These are phyloP conservation scores for Pulveroboletus ravenelii DNA, from an alignment of 768 basidiomycete species.

Conservation along the genomic window DNA sequence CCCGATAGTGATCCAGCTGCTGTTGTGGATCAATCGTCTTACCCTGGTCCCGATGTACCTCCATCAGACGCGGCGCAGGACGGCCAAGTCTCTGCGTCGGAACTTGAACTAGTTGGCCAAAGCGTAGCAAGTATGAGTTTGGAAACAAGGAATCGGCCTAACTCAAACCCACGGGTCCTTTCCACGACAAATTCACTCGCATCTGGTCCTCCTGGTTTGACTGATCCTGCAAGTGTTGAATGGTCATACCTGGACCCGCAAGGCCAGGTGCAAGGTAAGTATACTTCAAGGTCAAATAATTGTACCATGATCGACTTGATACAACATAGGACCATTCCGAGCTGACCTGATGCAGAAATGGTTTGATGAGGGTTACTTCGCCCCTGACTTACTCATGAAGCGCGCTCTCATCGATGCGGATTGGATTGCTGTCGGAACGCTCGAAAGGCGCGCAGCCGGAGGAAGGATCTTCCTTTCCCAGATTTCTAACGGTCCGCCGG, in stretches of 20 bases:
- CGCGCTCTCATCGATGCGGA: slow-evolving; percentile 64
- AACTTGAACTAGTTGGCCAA: slow-evolving; percentile 6
- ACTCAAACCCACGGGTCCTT: slow-evolving; percentile 2
- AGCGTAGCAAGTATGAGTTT: slow-evolving; percentile 16
- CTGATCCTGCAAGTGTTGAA: slow-evolving; percentile 59
- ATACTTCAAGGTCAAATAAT: not conserved
- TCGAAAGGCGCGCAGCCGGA: slow-evolving; percentile 47
- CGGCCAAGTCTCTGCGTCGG: slow-evolving; percentile 9
- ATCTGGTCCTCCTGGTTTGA: slow-evolving; percentile 40
- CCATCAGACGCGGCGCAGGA: slow-evolving; percentile 3
- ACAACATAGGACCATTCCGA: slow-evolving; percentile 71
- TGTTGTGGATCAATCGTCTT: slow-evolving; percentile 9
- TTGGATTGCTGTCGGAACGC: slow-evolving; percentile 62
- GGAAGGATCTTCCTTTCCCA: slow-evolving; percentile 64
- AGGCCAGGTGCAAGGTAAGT: slow-evolving; percentile 84
- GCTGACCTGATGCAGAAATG: slow-evolving; percentile 92
- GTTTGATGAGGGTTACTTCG: slow-evolving; percentile 88
- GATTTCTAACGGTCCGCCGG: slow-evolving; percentile 46
- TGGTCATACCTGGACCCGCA: slow-evolving; percentile 94
- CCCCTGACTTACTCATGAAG: slow-evolving; percentile 77
- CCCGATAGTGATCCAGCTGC: slow-evolving; percentile 6
- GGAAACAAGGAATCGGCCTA: slow-evolving; percentile 6
- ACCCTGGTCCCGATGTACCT: slow-evolving; percentile 7
- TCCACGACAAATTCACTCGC: slow-evolving; percentile 13
- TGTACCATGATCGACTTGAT: slow-evolving; percentile 1